Base-by-base conservation (phyloP, 176 grass and related monocot species). In the Cenchrus purpureus region DNA sequence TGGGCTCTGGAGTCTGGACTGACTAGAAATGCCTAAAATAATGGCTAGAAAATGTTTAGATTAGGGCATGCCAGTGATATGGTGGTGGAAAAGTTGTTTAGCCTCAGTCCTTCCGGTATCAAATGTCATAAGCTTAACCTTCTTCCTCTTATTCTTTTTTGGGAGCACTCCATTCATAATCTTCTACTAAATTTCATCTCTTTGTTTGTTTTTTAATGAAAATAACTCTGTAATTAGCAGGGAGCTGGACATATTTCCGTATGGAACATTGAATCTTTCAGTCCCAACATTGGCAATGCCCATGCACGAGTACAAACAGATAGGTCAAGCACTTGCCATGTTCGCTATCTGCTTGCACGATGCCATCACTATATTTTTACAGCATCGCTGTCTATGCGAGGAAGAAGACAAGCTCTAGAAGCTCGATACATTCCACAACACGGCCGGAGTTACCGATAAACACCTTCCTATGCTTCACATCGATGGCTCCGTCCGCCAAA, bases 401-500 rank as follows among this genome's bases (percentile, higher is more conserved):
- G 4, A 82, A 86, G 13, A 78, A 65, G 88, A 82, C 83, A 72
- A 64, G 12, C 37, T 70, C 55, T 71, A 89, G 71, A 40, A 72
- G 83, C 28, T 44, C 58, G 73, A 59, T 67, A 70, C 52, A 71
- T 60, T 74, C 74, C 49, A 73, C 58, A 65, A 14, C 46, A 50
- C 12, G 68, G 59, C 12, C 88, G 84, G 88, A 83, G 84, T 79
- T 87, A 6, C 88, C 88, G 46, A 89, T 61, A 66, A 59, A 8
- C 68, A 50, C 59, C 28, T 14, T 15, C 12, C 68, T 7, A 54
- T 50, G 68, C 61, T 22, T 12, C 12, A 40, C 82, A 52, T 89
- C 42, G 87, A 62, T 76, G 15, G 1, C 1, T 89, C 87, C 87
- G 87, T 29, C 82, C 15, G 64, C 69, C 78, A 50, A 56, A 74